These are phyloP conservation scores for Acorus calamus DNA, from an alignment of 106 monocot species.

Conservation along the genomic window DNA sequence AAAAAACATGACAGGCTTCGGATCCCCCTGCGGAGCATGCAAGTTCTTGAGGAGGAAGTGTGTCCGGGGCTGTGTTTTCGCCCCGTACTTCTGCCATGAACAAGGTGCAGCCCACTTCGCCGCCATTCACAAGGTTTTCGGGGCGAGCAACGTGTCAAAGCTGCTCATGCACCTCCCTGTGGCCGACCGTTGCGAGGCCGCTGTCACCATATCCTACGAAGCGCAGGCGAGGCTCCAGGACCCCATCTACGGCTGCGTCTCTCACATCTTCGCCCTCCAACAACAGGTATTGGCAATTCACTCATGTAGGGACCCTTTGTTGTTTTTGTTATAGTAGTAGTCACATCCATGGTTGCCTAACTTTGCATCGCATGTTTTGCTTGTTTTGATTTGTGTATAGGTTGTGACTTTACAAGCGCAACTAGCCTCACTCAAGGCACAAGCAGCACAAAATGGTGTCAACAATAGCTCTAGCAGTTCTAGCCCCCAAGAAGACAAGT, in stretches of 20 bases:
- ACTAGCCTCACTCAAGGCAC: slow-evolving; percentile 46
- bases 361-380: too few relatives aligned
- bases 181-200: slow-evolving; percentile 67
- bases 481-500: slow-evolving; percentile 16
- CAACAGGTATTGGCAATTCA: slow-evolving; percentile 22
- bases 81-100: slow-evolving; percentile 89
- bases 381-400: slow-evolving; percentile 15
- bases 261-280: slow-evolving; percentile 47
- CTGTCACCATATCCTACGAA: slow-evolving; percentile 66
- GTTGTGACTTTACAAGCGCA: slow-evolving; percentile 82
- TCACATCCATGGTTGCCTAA: neutral
- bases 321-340: neutral
- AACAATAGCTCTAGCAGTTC: slow-evolving; percentile 17
- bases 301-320: neutral
- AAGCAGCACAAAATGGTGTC: slow-evolving; percentile 29
- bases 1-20: slow-evolving; percentile 54
- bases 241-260: slow-evolving; percentile 45
- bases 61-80: slow-evolving; percentile 69
- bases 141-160: slow-evolving; percentile 89
- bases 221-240: slow-evolving; percentile 82
- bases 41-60: slow-evolving; percentile 93
- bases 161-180: slow-evolving; percentile 65
- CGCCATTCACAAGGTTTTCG: slow-evolving; percentile 87
- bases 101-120: slow-evolving; percentile 92
- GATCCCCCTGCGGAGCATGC: slow-evolving; percentile 94